These are phyloP conservation scores for Carex pumila DNA, from an alignment of 176 grass and related monocot genomes.

Conservation along the genomic window DNA sequence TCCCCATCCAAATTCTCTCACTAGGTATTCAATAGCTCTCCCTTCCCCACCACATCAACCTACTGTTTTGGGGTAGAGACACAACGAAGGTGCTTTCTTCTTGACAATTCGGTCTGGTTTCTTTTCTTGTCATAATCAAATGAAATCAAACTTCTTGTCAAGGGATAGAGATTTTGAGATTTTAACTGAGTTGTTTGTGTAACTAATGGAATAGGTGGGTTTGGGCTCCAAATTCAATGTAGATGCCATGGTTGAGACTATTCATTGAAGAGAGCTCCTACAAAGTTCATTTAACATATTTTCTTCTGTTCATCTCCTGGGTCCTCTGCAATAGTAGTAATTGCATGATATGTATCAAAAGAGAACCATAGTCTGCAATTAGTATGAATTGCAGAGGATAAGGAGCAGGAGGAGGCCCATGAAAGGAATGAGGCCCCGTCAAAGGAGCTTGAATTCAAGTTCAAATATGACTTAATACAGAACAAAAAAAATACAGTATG, in stretches of 20 bases:
- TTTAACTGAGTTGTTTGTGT: conserved; percentile 6
- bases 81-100: neutral
- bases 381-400: neutral
- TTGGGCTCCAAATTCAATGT: conserved; percentile 12
- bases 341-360: neutral
- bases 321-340: neutral
- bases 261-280: neutral
- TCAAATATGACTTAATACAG: too few species aligned
- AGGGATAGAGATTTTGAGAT: neutral
- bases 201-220: neutral
- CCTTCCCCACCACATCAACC: neutral
- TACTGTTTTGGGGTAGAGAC: conserved; percentile 31
- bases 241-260: neutral
- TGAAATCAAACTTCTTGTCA: neutral
- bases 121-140: neutral
- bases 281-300: neutral
- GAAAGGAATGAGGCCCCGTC: neutral
- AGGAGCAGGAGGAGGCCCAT: neutral
- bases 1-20: conserved; percentile 52
- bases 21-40: conserved; percentile 28
- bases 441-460: too few species aligned
- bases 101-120: neutral
- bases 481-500: too few species aligned
- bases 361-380: neutral
- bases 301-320: neutral